Conservation (phyloP, 2,329 filamentous ascomycete genomes). For the Fusarium devonianum region DNA sequence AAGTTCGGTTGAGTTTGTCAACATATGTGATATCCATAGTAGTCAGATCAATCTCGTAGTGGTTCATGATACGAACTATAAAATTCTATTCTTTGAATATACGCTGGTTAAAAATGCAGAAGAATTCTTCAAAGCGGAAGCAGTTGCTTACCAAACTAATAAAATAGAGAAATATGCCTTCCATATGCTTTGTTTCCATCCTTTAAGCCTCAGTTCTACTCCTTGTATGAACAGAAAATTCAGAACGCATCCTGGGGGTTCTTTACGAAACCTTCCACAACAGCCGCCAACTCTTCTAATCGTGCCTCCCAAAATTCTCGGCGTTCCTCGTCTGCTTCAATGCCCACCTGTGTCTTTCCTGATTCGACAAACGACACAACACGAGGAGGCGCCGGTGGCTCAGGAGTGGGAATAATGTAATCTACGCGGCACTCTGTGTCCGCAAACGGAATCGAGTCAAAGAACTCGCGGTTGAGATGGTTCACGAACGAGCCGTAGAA, state of each 20-base stretch:
- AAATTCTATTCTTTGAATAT: too few relatives aligned
- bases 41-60: too few relatives aligned
- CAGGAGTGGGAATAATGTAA: conserved; percentile 39
- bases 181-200: too few relatives aligned
- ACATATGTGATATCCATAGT: too few relatives aligned
- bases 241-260: conserved; percentile 21
- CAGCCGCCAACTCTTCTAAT: conserved; percentile 29
- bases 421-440: conserved; percentile 39
- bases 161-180: too few relatives aligned
- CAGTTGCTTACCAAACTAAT: too few relatives aligned
- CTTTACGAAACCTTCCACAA: conserved; percentile 31
- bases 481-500: conserved; percentile 42
- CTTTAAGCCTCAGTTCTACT: too few relatives aligned
- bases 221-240: too few relatives aligned
- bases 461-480: conserved; percentile 42
- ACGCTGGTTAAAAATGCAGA: too few relatives aligned
- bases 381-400: conserved; percentile 36
- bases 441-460: conserved; percentile 41
- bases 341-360: conserved; percentile 37
- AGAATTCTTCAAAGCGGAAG: too few relatives aligned
- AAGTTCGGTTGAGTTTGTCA: too few relatives aligned
- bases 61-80: too few relatives aligned
- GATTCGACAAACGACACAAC: conserved; percentile 38
- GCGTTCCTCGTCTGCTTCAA: conserved; percentile 41
- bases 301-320: conserved; percentile 39